Evolutionary conservation across 257 asterid species (phyloP).

Genomic region (Rhazya stricta): DNA sequence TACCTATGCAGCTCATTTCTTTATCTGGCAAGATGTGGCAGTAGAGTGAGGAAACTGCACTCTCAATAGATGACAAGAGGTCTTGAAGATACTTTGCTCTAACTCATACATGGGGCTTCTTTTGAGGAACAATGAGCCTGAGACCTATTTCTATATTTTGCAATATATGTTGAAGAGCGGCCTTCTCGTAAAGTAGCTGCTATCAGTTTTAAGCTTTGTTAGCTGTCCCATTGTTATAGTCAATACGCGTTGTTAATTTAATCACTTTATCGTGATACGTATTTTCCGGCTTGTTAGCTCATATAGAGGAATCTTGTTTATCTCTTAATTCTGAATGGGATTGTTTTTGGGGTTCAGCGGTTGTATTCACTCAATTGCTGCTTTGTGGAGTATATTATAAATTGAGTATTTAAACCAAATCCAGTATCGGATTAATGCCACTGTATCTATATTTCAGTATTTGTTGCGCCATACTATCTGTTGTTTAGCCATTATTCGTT

Average conservation of each 20-base stretch:
- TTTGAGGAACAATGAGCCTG: neutral
- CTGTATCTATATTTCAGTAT: neutral
- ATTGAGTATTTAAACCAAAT: neutral
- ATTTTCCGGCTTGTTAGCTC: neutral
- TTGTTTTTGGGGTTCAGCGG: neutral
- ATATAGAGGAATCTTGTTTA: neutral
- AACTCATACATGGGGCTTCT: neutral
- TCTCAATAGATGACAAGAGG: neutral
- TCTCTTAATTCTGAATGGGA: neutral
- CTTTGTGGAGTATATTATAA: neutral
- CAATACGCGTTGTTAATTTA: neutral
- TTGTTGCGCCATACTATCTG: neutral
- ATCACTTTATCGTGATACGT: neutral
- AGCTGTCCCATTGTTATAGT: neutral
- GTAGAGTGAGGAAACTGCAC: constrained; percentile 2
- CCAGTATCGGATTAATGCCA: neutral
- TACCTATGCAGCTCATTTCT: constrained; percentile 35
- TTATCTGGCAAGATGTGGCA: constrained; percentile 28
- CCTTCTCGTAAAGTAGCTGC: neutral
- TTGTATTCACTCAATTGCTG: neutral
- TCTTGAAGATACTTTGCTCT: neutral
- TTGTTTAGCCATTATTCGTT: neutral
- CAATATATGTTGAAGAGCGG: neutral
- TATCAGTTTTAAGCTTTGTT: neutral
- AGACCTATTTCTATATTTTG: neutral